Evolutionary conservation across 2,329 filamentous ascomycete species (phyloP).

Genomic region (Chalara sp.): DNA sequence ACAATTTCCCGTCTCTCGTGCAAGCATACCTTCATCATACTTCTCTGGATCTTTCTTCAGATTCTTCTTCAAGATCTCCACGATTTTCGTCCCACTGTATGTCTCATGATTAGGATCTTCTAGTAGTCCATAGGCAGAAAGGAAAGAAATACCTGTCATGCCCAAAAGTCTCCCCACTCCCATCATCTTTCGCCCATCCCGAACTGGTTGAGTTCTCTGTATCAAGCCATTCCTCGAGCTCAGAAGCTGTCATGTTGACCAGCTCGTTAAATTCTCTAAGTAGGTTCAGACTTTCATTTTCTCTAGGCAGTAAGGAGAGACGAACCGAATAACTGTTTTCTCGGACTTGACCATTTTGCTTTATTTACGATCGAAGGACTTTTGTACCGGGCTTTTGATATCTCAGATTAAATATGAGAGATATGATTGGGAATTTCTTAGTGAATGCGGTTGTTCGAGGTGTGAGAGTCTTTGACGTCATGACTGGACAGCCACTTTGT

Average conservation of each 20-base stretch:
- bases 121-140: not conserved
- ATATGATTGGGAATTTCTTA: not conserved
- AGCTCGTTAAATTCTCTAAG: conserved; percentile 55
- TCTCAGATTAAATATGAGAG: not conserved
- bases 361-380: not conserved
- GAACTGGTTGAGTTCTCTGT: conserved; percentile 49
- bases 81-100: conserved; percentile 53
- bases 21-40: conserved; percentile 42
- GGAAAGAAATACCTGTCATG: conserved; percentile 42
- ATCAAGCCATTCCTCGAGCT: conserved; percentile 56
- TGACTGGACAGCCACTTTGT: not conserved
- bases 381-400: not conserved
- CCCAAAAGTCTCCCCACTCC: conserved; percentile 53
- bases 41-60: conserved; percentile 47
- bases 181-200: conserved; percentile 53
- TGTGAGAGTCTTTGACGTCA: not conserved
- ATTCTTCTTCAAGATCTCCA: conserved; percentile 56
- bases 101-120: not conserved
- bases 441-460: not conserved
- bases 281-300: no score
- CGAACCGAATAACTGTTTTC: not conserved
- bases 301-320: no score
- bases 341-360: not conserved
- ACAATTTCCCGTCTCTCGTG: not conserved
- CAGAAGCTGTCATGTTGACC: conserved; percentile 57